A percentile compares a stretch with the other conserved stretches of the same genome.
These are phyloP conservation scores for Leishmania martiniquensis DNA, from an alignment of 208 protist species.

Conservation along the genomic window DNA sequence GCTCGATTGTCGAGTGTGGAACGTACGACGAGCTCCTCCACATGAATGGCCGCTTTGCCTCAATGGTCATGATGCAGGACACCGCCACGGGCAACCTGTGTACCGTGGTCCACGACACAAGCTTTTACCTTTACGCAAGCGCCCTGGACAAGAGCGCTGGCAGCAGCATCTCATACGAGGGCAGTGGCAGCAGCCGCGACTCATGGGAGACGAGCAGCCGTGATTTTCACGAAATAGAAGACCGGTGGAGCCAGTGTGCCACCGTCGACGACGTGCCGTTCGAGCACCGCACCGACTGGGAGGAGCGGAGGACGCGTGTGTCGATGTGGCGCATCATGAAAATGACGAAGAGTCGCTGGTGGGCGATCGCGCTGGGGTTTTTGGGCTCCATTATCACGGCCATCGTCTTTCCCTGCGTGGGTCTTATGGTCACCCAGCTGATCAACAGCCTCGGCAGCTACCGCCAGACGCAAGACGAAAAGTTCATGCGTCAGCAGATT, in stretches of 20 bases:
- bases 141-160: slow-evolving; percentile 8
- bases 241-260: slow-evolving; percentile 37
- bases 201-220: slow-evolving; percentile 25
- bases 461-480: slow-evolving; percentile 28
- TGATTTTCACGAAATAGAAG: slow-evolving; percentile 4
- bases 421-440: slow-evolving; percentile 53
- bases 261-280: slow-evolving; percentile 61
- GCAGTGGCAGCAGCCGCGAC: not conserved
- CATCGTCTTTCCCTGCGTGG: slow-evolving; percentile 36
- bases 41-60: slow-evolving; percentile 61
- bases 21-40: slow-evolving; percentile 70
- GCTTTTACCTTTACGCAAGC: slow-evolving; percentile 38
- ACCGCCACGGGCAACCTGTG: slow-evolving; percentile 16
- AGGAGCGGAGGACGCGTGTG: slow-evolving; percentile 44
- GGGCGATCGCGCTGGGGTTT: slow-evolving; percentile 53
- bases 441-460: slow-evolving; percentile 52
- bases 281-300: slow-evolving; percentile 61
- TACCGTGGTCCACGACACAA: slow-evolving; percentile 44
- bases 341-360: slow-evolving; percentile 42
- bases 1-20: slow-evolving; percentile 58
- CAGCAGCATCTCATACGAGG: not conserved
- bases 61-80: slow-evolving; percentile 76
- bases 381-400: slow-evolving; percentile 57
- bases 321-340: slow-evolving; percentile 54
- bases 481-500: slow-evolving; percentile 32